phyloP scores from a whole-genome alignment of 2,329 filamentous ascomycete genomes.

The Fusarium pseudograminearum region DNA sequence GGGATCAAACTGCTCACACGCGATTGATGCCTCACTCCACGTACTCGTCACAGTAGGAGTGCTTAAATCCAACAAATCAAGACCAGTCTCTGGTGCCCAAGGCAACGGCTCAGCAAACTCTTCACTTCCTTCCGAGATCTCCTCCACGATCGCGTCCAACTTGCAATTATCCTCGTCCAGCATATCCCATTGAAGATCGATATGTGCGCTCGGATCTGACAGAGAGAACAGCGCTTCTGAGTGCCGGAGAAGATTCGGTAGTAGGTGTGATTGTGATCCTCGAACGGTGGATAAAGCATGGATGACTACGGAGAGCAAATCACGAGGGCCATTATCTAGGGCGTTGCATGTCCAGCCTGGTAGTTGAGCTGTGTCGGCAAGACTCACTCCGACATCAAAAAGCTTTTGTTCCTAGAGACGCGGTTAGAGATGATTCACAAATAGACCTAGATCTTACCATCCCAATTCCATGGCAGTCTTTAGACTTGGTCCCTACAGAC shows the following conservation, averaged over 20 bases:
- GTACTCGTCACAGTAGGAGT: conserved; percentile 11
- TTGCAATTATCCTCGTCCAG: not conserved
- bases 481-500: conserved; percentile 45
- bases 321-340: conserved; percentile 47
- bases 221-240: conserved; percentile 33
- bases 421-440: fast-evolving
- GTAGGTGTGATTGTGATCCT: conserved; percentile 46
- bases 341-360: conserved; percentile 37
- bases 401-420: conserved; percentile 49
- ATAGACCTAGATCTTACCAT: conserved; percentile 37
- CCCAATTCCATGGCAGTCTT: conserved; percentile 51
- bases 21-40: conserved; percentile 14
- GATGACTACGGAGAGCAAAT: conserved; percentile 48
- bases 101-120: not conserved
- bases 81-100: conserved; percentile 9
- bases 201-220: conserved; percentile 26
- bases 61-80: conserved; percentile 32
- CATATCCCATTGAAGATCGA: conserved; percentile 24
- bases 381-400: conserved; percentile 50
- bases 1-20: conserved; percentile 11
- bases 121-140: conserved; percentile 16
- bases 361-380: conserved; percentile 47
- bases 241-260: conserved; percentile 47
- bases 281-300: conserved; percentile 44
- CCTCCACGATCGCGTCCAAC: conserved; percentile 17